Percentiles rank a stretch among this genome's conserved stretches.
Evolutionary conservation across 257 asterid genomes (phyloP).

Genomic region (Apocynum venetum): DNA sequence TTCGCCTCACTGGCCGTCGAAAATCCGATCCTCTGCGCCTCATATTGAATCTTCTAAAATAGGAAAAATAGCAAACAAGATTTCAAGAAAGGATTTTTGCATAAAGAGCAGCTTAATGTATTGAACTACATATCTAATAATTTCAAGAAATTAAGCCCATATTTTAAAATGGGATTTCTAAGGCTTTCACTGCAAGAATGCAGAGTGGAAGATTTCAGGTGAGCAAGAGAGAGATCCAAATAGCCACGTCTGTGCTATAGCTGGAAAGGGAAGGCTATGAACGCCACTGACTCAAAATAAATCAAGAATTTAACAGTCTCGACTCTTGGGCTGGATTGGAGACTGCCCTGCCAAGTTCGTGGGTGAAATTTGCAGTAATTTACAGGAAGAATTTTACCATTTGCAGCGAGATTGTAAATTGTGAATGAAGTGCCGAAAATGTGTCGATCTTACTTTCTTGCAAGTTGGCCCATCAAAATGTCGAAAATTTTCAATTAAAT

Average conservation of each 20-base stretch:
- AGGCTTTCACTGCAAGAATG: not conserved
- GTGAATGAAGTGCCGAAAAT: no score
- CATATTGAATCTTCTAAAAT: conserved; percentile 28
- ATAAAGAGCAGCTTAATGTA: not conserved
- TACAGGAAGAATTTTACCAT: not conserved
- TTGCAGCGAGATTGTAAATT: not conserved
- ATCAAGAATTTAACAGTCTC: conserved; percentile 9
- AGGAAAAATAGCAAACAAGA: not conserved
- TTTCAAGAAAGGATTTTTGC: not conserved
- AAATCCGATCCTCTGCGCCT: conserved; percentile 77
- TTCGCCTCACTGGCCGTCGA: conserved; percentile 78
- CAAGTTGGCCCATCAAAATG: no score
- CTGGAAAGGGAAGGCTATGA: not conserved
- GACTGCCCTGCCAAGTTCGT: not conserved
- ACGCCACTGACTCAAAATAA: conserved; percentile 15
- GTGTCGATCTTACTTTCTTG: no score
- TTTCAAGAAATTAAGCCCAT: not conserved
- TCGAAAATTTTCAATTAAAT: no score
- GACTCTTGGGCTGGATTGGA: not conserved
- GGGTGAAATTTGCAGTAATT: not conserved
- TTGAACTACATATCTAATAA: not conserved
- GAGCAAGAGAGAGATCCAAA: conserved; percentile 15
- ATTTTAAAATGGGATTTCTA: not conserved
- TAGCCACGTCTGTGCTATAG: not conserved
- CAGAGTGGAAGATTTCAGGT: not conserved